phyloP scores from a whole-genome alignment of 202 grass and related monocot species.

The Setaria italica region DNA sequence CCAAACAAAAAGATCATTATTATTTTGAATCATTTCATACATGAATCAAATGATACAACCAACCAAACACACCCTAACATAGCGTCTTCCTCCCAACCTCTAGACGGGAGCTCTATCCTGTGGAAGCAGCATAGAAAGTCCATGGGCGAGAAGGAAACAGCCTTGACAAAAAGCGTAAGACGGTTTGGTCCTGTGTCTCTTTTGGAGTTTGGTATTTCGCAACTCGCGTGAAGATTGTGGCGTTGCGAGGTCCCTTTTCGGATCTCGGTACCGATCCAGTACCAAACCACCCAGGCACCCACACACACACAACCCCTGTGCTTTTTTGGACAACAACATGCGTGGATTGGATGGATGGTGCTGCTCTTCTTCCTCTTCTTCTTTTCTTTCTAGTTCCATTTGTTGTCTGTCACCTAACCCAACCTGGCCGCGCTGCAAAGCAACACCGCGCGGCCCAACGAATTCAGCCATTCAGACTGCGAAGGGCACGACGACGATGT shows the following conservation, averaged over 20 bases:
- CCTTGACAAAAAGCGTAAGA: neutral
- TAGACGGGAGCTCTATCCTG: too few species aligned
- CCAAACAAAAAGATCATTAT: too few species aligned
- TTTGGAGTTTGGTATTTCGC: constrained; percentile 45
- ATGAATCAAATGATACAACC: too few species aligned
- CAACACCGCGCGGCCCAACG: neutral
- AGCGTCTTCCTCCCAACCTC: too few species aligned
- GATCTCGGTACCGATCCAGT: constrained; percentile 8
- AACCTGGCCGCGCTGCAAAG: constrained; percentile 28
- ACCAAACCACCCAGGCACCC: constrained; percentile 18
- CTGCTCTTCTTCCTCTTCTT: too few species aligned
- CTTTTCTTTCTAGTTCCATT: neutral
- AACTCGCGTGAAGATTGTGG: constrained; percentile 51
- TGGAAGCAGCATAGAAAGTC: constrained; percentile 8
- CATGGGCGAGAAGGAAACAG: neutral
- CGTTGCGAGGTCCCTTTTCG: constrained; percentile 39
- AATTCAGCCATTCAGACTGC: constrained; percentile 14
- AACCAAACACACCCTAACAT: too few species aligned
- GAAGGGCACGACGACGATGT: neutral
- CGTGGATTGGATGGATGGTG: neutral
- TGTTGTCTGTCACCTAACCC: constrained; percentile 36
- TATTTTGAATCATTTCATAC: too few species aligned
- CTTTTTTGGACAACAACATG: neutral
- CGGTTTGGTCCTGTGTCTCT: constrained; percentile 49
- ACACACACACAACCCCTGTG: neutral